phyloP scores from a whole-genome alignment of 257 asterid genomes.

The Linaria vulgaris region DNA sequence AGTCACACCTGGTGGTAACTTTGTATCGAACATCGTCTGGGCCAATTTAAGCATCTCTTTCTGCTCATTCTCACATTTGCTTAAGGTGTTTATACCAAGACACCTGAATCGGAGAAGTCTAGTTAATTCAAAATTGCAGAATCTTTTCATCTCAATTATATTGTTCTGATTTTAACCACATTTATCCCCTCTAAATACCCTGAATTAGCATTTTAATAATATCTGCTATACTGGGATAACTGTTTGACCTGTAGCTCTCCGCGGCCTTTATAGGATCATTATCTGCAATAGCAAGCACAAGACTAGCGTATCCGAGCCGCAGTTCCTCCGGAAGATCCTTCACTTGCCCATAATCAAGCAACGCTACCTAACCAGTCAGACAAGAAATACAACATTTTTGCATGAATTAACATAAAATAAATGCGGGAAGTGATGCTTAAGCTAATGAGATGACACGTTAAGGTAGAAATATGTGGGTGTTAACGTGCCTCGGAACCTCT shows the following conservation, averaged over 20 bases:
- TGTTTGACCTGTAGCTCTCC: slow-evolving; percentile 80
- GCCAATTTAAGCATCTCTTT: slow-evolving; percentile 79
- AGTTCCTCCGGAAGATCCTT: slow-evolving; percentile 89
- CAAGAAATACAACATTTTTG: neutral
- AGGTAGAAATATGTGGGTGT: slow-evolving; percentile 13
- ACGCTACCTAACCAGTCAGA: slow-evolving; percentile 64
- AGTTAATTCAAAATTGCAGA: neutral
- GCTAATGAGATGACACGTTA: slow-evolving; percentile 10
- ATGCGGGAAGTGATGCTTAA: slow-evolving; percentile 3
- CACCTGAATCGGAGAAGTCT: slow-evolving; percentile 49
- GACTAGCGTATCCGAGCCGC: slow-evolving; percentile 90
- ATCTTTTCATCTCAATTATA: no score
- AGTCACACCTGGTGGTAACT: slow-evolving; percentile 87
- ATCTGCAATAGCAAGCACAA: slow-evolving; percentile 91
- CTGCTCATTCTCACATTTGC: slow-evolving; percentile 68
- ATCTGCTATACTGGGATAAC: slow-evolving; percentile 14
- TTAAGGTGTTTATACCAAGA: slow-evolving; percentile 78
- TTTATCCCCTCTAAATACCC: neutral
- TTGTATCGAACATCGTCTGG: slow-evolving; percentile 89
- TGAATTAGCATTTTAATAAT: neutral
- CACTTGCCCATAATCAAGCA: slow-evolving; percentile 99
- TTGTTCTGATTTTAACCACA: no score
- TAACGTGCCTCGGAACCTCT: slow-evolving; percentile 83
- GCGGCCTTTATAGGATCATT: slow-evolving; percentile 71
- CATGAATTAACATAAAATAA: slow-evolving; percentile 3